Conservation (phyloP, 2,329 filamentous ascomycete genomes). For the Cryphonectria radicalis region DNA sequence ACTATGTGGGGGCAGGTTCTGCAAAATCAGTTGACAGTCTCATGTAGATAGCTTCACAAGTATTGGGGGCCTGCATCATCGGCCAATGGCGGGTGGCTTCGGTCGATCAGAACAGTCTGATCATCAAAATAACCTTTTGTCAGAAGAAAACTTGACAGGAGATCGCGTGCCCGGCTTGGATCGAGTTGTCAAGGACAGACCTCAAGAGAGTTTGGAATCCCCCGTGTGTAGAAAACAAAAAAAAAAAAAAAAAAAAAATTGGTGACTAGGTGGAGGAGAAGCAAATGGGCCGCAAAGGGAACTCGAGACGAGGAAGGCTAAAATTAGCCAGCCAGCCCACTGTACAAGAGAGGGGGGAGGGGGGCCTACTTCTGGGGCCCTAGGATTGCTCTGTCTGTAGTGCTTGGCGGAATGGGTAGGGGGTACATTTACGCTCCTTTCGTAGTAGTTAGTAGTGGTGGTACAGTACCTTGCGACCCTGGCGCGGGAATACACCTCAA, state of each 20-base stretch:
- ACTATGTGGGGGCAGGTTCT: background rate
- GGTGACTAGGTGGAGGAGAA: background rate
- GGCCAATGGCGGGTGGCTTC: background rate
- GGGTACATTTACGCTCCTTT: background rate
- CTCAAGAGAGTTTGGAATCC: background rate
- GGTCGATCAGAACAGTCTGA: slow-evolving; percentile 5
- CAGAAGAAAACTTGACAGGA: background rate
- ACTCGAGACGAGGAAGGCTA: background rate
- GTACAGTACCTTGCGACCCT: background rate
- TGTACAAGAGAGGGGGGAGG: background rate
- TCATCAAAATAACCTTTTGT: background rate
- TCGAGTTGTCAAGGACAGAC: background rate
- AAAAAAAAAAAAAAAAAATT: background rate
- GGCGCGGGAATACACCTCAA: background rate
- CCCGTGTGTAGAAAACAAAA: no score
- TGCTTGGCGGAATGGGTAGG: background rate
- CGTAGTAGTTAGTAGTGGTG: background rate
- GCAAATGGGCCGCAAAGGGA: background rate
- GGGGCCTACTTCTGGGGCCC: background rate
- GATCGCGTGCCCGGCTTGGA: background rate
- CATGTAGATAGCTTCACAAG: slow-evolving; percentile 1
- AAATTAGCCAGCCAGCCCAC: background rate
- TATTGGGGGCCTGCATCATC: background rate
- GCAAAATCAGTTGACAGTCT: slow-evolving; percentile 10
- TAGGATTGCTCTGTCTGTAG: background rate